Evolutionary conservation across 129 eudicot species (phyloP).

Genomic region (Smallanthus sonchifolius): DNA sequence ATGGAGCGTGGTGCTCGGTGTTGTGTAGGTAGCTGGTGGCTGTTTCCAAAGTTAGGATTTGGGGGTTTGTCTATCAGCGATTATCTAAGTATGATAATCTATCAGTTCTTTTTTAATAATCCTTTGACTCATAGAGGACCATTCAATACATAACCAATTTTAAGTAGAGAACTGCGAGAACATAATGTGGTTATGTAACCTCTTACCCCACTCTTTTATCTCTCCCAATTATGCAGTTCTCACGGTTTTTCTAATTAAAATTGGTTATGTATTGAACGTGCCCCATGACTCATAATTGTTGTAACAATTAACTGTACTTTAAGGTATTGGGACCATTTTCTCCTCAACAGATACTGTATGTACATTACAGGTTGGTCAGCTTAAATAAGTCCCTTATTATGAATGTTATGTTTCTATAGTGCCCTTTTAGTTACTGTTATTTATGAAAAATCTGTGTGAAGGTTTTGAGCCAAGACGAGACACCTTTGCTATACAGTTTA

Average conservation of each 20-base stretch:
- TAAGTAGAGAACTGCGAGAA: background rate
- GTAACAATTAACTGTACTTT: constrained; percentile 15
- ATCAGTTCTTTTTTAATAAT: constrained; percentile 4
- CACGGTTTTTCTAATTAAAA: background rate
- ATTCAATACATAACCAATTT: background rate
- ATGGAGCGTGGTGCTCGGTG: background rate
- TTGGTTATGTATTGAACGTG: background rate
- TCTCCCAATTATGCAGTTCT: background rate
- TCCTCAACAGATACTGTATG: constrained; percentile 96
- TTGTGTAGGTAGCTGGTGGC: constrained; percentile 68
- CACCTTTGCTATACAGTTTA: constrained; percentile 87
- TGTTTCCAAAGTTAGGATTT: constrained; percentile 66
- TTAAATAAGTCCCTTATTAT: background rate
- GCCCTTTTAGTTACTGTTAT: background rate
- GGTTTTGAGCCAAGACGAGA: constrained; percentile 90
- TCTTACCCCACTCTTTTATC: background rate
- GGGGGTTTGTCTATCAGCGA: constrained; percentile 65
- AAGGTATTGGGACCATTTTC: constrained; percentile 85
- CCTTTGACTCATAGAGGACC: background rate
- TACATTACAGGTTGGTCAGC: constrained; percentile 68
- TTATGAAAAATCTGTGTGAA: background rate
- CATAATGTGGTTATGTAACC: background rate
- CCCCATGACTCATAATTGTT: background rate
- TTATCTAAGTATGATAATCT: constrained; percentile 51
- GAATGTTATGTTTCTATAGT: background rate